These are phyloP conservation scores for Magnusiomyces suaveolens DNA, from an alignment of 1,139 yeast species.

Conservation along the genomic window DNA sequence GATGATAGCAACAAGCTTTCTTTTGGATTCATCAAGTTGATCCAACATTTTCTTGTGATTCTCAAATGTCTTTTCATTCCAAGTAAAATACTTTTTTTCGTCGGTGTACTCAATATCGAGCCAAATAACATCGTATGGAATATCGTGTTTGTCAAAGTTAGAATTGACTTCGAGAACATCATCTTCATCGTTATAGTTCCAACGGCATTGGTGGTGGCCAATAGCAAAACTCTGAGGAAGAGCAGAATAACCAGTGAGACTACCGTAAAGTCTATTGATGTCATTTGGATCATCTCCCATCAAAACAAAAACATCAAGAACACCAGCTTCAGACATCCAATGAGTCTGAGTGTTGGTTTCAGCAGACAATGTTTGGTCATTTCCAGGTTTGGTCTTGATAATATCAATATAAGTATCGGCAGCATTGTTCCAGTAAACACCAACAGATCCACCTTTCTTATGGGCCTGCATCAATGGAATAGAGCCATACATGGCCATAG, in stretches of 20 bases:
- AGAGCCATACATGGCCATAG: conserved; percentile 88
- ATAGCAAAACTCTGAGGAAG: conserved; percentile 75
- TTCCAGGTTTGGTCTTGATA: conserved; percentile 29
- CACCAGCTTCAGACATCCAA: conserved; percentile 91
- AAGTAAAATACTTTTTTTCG: conserved; percentile 77
- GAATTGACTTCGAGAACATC: conserved; percentile 66
- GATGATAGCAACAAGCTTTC: conserved; percentile 74
- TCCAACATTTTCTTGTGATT: conserved; percentile 59
- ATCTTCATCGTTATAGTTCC: conserved; percentile 87
- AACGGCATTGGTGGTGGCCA: conserved; percentile 93
- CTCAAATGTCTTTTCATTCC: conserved; percentile 71
- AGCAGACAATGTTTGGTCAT: conserved; percentile 12
- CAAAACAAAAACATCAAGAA: conserved; percentile 64
- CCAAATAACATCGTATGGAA: conserved; percentile 94
- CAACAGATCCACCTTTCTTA: conserved; percentile 50
- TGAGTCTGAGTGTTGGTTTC: conserved; percentile 41
- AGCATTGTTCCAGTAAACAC: conserved; percentile 83
- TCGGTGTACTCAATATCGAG: conserved; percentile 89
- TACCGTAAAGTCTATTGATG: conserved; percentile 54
- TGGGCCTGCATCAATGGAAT: conserved; percentile 79
- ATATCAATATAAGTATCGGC: conserved; percentile 91
- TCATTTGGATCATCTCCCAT: conserved; percentile 53
- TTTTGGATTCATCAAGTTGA: conserved; percentile 57
- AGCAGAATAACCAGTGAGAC: conserved; percentile 61
- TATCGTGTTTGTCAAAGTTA: conserved; percentile 59